These are phyloP conservation scores for Hyphopichia homilentoma DNA, from an alignment of 805 yeast species.

Conservation along the genomic window DNA sequence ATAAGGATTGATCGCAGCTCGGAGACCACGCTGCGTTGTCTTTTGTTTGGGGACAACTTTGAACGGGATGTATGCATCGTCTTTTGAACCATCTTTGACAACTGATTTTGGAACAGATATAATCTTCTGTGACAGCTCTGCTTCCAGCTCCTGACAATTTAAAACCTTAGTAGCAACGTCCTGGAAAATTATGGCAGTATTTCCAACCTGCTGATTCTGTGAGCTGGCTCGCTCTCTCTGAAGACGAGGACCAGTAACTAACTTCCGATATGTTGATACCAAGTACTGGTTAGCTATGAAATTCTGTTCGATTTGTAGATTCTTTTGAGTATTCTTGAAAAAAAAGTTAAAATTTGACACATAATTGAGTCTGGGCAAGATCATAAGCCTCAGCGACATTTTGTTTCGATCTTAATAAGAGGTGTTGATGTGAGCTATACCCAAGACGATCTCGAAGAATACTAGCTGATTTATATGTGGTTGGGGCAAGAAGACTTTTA, in stretches of 20 bases:
- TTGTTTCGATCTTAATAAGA: not conserved
- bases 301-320: conserved; percentile 25
- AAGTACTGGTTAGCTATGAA: conserved; percentile 31
- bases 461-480: too few relatives aligned
- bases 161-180: conserved; percentile 43
- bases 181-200: conserved; percentile 18
- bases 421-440: not conserved
- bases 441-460: too few relatives aligned
- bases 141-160: conserved; percentile 40
- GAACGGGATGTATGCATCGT: conserved; percentile 52
- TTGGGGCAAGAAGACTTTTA: too few relatives aligned
- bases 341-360: conserved; percentile 32
- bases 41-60: conserved; percentile 43
- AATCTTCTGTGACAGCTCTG: conserved; percentile 17
- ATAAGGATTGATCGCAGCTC: conserved; percentile 54
- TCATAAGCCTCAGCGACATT: conserved; percentile 4
- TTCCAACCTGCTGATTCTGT: not conserved
- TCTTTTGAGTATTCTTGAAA: conserved; percentile 31
- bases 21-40: conserved; percentile 18
- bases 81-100: conserved; percentile 28
- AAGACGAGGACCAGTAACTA: conserved; percentile 8
- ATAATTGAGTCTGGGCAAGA: conserved; percentile 18
- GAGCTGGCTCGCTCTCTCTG: not conserved
- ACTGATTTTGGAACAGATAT: conserved; percentile 13
- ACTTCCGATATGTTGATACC: conserved; percentile 6